phyloP scores from a whole-genome alignment of 495 filamentous ascomycete species.

The Tuber umbilicatum region DNA sequence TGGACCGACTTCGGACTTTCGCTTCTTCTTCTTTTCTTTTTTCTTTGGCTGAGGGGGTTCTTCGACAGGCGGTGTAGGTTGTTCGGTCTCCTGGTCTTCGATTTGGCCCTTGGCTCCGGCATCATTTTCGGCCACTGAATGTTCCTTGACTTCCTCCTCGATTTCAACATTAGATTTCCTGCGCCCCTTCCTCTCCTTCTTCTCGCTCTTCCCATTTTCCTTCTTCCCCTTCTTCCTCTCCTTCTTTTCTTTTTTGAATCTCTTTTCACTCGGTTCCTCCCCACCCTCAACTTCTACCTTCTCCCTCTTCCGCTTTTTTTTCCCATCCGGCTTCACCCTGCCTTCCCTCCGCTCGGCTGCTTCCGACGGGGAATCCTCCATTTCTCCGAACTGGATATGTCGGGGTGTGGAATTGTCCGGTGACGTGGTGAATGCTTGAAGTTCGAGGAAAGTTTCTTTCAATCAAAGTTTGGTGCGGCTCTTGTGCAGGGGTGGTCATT shows the following conservation, averaged over 20 bases:
- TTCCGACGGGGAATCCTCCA: not conserved
- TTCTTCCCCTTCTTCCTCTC: constrained; percentile 44
- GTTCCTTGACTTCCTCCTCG: constrained; percentile 6
- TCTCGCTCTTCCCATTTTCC: constrained; percentile 26
- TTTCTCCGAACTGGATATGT: not conserved
- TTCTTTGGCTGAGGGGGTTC: constrained; percentile 25
- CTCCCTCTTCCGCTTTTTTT: constrained; percentile 15
- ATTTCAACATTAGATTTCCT: constrained; percentile 34
- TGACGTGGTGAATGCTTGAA: not conserved
- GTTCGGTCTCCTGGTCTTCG: constrained; percentile 23
- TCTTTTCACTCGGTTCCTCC: constrained; percentile 36
- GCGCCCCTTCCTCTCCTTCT: constrained; percentile 26
- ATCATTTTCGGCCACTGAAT: not conserved
- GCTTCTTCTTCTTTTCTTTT: constrained; percentile 28
- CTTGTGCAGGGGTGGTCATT: not conserved
- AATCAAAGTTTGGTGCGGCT: not conserved
- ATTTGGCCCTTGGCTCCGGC: constrained; percentile 17
- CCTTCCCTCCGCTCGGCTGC: constrained; percentile 4
- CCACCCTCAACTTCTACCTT: constrained; percentile 34
- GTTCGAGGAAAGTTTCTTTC: not conserved
- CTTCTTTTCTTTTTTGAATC: constrained; percentile 48
- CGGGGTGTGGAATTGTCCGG: not conserved
- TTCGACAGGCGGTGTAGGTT: constrained; percentile 6
- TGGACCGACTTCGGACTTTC: constrained; percentile 29
- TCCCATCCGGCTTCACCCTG: constrained; percentile 2